Conservation (phyloP, 306 rosid species). For the Cicer judaicum region DNA sequence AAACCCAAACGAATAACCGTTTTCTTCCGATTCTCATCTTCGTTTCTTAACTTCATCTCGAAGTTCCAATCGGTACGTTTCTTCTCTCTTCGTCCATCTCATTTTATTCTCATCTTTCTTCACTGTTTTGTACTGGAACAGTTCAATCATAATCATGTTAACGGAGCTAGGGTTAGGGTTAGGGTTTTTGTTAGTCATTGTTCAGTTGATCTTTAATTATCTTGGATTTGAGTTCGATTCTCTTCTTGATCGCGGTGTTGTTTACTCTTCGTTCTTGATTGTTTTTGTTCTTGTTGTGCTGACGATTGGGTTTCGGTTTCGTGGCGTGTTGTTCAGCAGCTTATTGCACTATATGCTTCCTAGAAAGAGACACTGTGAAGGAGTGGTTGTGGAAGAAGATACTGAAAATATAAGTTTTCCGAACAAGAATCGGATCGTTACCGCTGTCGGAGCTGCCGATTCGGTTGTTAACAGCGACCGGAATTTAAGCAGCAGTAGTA, state of each 20-base stretch:
- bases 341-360: conserved; percentile 96
- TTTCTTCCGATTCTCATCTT: conserved; percentile 20
- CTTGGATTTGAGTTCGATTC: conserved; percentile 28
- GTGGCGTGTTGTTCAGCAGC: conserved; percentile 65
- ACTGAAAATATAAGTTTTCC: conserved; percentile 27
- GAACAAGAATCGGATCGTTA: conserved; percentile 63
- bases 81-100: conserved; percentile 15
- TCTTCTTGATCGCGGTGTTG: conserved; percentile 4
- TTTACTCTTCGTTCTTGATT: conserved; percentile 34
- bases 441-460: conserved; percentile 47
- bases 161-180: conserved; percentile 63
- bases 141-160: conserved; percentile 27
- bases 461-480: conserved; percentile 55
- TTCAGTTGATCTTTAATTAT: conserved; percentile 45
- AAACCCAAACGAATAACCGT: not conserved
- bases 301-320: conserved; percentile 53
- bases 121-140: not conserved
- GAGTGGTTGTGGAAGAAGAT: conserved; percentile 67
- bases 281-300: conserved; percentile 46
- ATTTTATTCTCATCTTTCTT: conserved; percentile 19
- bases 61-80: conserved; percentile 60
- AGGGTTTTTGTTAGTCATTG: conserved; percentile 47
- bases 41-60: conserved; percentile 6
- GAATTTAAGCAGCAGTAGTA: conserved; percentile 36
- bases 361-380: conserved; percentile 82